Conservation (phyloP, 2,329 filamentous ascomycete genomes). For the Cercospora zeae-maydis region DNA sequence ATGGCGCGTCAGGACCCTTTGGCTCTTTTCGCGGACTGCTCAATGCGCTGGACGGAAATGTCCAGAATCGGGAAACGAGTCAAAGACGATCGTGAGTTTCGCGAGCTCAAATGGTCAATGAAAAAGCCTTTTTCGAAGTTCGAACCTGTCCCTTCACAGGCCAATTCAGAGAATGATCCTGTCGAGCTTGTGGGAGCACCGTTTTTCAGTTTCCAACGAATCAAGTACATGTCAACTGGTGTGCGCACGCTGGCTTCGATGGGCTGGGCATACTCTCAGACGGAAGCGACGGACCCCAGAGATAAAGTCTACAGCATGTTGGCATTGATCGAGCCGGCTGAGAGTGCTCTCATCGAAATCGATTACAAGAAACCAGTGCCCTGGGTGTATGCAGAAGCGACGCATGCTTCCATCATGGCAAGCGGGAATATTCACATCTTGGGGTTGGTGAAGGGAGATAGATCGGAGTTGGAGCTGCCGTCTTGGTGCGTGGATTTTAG, state of each 20-base stretch:
- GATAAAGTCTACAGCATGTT: slow-evolving; percentile 8
- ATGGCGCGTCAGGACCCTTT: not conserved
- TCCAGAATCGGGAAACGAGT: not conserved
- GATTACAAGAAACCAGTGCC: slow-evolving; percentile 1
- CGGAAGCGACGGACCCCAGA: not conserved
- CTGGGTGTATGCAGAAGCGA: not conserved
- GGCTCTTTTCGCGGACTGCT: not conserved
- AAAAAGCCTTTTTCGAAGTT: not conserved
- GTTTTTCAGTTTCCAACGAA: not conserved
- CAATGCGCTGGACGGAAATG: not conserved
- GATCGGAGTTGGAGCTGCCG: not conserved
- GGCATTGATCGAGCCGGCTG: not conserved
- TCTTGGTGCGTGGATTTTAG: not conserved
- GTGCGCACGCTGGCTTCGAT: not conserved
- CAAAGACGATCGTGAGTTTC: not conserved
- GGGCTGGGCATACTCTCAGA: not conserved
- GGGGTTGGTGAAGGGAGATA: not conserved
- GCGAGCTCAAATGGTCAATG: not conserved
- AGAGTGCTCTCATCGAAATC: not conserved
- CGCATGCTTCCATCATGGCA: not conserved
- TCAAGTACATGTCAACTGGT: not conserved
- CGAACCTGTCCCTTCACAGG: not conserved
- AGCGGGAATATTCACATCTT: not conserved
- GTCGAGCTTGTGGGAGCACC: not conserved
- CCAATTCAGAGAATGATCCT: not conserved